phyloP scores from a whole-genome alignment of 179 eudicot genomes.

The Beta lomatogona region DNA sequence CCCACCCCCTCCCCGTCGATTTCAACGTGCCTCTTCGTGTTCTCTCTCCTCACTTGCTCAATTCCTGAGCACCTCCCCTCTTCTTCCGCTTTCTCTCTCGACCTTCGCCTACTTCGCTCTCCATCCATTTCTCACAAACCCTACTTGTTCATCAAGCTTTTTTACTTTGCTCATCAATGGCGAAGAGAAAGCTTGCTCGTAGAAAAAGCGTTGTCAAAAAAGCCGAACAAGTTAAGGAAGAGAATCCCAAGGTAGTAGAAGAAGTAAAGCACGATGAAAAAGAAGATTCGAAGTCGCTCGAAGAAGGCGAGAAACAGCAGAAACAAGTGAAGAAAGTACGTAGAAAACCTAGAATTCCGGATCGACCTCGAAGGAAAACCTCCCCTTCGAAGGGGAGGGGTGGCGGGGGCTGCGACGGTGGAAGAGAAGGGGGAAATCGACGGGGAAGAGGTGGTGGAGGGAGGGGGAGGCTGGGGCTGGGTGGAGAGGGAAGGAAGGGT shows the following conservation, averaged over 20 bases:
- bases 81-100: constrained; percentile 21
- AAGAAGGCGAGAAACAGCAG: constrained; percentile 2
- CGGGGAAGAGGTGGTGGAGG: no score
- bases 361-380: no score
- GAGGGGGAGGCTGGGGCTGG: no score
- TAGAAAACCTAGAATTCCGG: constrained; percentile 39
- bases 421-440: no score
- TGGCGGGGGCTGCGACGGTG: no score
- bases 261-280: constrained; percentile 5
- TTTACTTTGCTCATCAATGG: constrained; percentile 20
- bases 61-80: background rate
- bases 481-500: no score
- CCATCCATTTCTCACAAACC: background rate
- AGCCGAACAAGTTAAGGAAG: constrained; percentile 5
- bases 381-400: no score
- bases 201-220: constrained; percentile 30
- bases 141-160: background rate
- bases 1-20: no score
- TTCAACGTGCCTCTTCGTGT: no score
- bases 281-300: background rate
- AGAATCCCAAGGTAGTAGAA: constrained; percentile 18
- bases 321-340: constrained; percentile 5
- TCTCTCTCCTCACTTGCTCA: no score
- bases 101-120: background rate
- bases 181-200: constrained; percentile 63